Percentiles rank a stretch among this genome's conserved stretches.
Evolutionary conservation across 2,329 filamentous ascomycete genomes (phyloP).

Genomic region (Fusarium robinianum): DNA sequence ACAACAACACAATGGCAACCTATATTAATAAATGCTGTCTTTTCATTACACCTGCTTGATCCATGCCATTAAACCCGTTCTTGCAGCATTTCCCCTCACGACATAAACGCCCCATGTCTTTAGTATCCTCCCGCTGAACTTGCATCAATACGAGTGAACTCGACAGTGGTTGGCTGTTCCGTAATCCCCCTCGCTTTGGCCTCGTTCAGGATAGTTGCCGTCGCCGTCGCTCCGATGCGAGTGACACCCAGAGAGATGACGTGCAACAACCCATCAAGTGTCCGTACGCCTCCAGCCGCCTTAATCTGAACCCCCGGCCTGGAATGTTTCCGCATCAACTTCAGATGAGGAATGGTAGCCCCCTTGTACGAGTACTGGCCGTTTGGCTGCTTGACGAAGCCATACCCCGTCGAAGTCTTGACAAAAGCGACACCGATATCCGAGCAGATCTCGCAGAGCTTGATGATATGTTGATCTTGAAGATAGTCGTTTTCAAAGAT

Average conservation of each 20-base stretch:
- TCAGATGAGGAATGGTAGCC: slow-evolving; percentile 55
- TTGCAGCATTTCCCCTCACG: too few relatives aligned
- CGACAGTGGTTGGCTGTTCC: slow-evolving; percentile 26
- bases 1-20: too few relatives aligned
- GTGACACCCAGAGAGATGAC: slow-evolving; percentile 59
- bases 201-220: slow-evolving; percentile 58
- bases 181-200: slow-evolving; percentile 56
- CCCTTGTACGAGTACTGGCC: slow-evolving; percentile 59
- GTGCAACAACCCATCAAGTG: slow-evolving; percentile 59
- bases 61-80: too few relatives aligned
- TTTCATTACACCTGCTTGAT: too few relatives aligned
- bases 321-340: slow-evolving; percentile 56
- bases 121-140: slow-evolving; percentile 12
- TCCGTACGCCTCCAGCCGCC: slow-evolving; percentile 61
- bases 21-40: too few relatives aligned
- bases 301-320: slow-evolving; percentile 57
- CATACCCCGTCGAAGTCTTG: slow-evolving; percentile 65
- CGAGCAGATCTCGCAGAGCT: slow-evolving; percentile 60
- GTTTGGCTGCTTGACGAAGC: slow-evolving; percentile 59
- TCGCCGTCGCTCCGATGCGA: slow-evolving; percentile 61
- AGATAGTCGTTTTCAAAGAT: slow-evolving; percentile 68
- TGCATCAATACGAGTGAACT: slow-evolving; percentile 18
- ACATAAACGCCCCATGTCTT: too few relatives aligned
- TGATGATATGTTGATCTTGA: slow-evolving; percentile 52
- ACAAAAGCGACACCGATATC: slow-evolving; percentile 57